A percentile compares a stretch with the other conserved stretches of the same genome.
These are phyloP conservation scores for Solanum tacnaense DNA, from an alignment of 257 asterid species.

Conservation along the genomic window DNA sequence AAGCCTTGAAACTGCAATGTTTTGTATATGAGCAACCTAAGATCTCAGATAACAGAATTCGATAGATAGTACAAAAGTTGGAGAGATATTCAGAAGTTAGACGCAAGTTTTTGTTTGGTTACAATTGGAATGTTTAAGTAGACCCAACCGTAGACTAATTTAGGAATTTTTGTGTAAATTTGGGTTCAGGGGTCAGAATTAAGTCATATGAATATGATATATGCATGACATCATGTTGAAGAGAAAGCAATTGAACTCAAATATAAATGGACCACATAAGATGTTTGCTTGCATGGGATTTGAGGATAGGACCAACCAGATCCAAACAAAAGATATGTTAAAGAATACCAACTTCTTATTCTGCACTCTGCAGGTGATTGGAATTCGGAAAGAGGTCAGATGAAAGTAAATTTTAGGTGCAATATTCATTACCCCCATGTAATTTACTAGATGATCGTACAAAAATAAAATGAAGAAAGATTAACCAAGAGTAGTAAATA, in stretches of 20 bases:
- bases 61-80: not conserved
- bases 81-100: not conserved
- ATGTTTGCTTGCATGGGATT: not conserved
- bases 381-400: not conserved
- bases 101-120: not conserved
- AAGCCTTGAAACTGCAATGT: slow-evolving; percentile 93
- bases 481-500: not conserved
- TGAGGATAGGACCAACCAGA: not conserved
- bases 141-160: not conserved
- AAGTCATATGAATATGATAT: not conserved
- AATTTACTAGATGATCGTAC: not conserved
- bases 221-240: not conserved
- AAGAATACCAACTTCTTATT: not conserved
- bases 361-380: not conserved
- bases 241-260: not conserved
- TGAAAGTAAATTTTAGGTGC: not conserved
- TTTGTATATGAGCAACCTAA: slow-evolving; percentile 17
- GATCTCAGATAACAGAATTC: not conserved
- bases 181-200: not conserved
- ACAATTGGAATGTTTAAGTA: not conserved
- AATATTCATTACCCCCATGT: not conserved
- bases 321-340: not conserved
- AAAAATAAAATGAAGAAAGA: not conserved
- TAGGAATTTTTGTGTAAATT: not conserved
- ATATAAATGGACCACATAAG: not conserved